Evolutionary conservation across 495 filamentous ascomycete species (phyloP).

Genomic region (Aspergillus indologenus): DNA sequence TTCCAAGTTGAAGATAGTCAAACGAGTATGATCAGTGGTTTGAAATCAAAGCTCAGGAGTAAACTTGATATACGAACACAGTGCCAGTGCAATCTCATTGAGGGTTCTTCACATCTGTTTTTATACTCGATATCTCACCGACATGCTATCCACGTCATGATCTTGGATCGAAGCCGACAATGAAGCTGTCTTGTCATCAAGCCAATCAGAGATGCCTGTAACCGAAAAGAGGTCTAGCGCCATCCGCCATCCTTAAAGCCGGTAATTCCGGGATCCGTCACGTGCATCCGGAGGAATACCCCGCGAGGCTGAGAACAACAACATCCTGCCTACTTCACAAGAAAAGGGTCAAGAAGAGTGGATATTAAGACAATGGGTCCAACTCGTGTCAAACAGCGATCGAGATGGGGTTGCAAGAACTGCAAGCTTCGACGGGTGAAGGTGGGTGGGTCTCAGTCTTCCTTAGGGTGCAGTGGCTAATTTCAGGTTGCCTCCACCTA

Average conservation of each 20-base stretch:
- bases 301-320: neutral
- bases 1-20: neutral
- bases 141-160: neutral
- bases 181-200: neutral
- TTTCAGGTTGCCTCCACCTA: neutral
- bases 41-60: neutral
- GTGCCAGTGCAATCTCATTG: too few relatives aligned
- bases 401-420: slow-evolving; percentile 1
- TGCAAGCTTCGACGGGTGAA: slow-evolving; percentile 5
- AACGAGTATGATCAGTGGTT: neutral
- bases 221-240: slow-evolving; percentile 2
- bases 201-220: neutral
- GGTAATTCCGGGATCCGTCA: neutral
- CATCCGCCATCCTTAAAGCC: neutral
- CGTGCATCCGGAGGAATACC: neutral
- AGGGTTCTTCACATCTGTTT: neutral
- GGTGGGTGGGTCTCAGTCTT: neutral
- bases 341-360: neutral
- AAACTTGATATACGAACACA: too few relatives aligned
- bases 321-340: neutral
- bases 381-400: neutral
- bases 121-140: neutral
- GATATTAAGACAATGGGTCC: neutral
- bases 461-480: neutral
- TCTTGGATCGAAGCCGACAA: too few relatives aligned